phyloP scores from a whole-genome alignment of 768 basidiomycete species.

The Suillus alpinus region DNA sequence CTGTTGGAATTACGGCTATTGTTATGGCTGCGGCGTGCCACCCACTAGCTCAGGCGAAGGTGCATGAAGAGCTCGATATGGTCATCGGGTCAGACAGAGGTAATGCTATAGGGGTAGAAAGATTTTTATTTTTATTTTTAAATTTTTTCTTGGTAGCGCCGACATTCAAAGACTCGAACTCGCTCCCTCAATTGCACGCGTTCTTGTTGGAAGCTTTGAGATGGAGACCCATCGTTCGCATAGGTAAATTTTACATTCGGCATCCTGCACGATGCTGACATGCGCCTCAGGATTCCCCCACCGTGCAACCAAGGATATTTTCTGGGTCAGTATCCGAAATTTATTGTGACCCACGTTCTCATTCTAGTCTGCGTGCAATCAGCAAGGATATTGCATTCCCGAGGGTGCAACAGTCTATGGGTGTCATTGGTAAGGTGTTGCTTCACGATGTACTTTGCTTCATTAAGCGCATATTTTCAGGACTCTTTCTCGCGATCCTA shows the following conservation, averaged over 20 bases:
- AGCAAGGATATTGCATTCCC: conserved; percentile 35
- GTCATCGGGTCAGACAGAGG: conserved; percentile 40
- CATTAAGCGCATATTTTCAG: conserved; percentile 16
- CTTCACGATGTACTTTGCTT: background rate
- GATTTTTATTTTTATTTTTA: background rate
- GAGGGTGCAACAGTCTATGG: conserved; percentile 33
- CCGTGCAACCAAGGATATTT: conserved; percentile 57
- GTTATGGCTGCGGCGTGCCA: conserved; percentile 52
- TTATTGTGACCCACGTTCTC: background rate
- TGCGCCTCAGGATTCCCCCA: conserved; percentile 48
- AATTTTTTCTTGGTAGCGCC: background rate
- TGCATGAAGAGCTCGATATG: conserved; percentile 50
- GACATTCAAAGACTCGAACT: background rate
- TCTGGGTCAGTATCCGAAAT: conserved; percentile 41
- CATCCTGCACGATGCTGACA: background rate
- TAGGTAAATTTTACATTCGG: conserved; percentile 22
- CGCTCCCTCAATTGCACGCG: background rate
- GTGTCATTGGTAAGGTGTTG: conserved; percentile 26
- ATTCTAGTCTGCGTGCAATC: background rate
- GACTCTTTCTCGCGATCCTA: conserved; percentile 52
- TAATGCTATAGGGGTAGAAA: background rate
- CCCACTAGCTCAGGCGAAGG: conserved; percentile 44
- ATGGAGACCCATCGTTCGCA: no score
- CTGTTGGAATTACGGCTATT: conserved; percentile 45
- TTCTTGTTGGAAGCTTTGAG: no score